Evolutionary conservation across 345 rosid species (phyloP).

Genomic region (Ricinus communis): DNA sequence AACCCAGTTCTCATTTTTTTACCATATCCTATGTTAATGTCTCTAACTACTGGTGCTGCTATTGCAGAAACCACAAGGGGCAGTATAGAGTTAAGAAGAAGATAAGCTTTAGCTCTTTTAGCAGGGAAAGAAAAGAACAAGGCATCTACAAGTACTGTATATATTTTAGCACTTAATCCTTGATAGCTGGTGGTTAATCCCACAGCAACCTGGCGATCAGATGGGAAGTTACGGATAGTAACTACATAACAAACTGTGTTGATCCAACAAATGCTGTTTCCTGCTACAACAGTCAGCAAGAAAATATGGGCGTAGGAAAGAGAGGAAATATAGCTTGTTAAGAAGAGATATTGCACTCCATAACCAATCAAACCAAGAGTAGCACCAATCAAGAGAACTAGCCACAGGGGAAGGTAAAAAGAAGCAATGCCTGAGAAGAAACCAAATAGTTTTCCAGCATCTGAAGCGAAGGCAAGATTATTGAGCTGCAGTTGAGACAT

Average conservation of each 20-base stretch:
- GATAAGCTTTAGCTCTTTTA: constrained; percentile 50
- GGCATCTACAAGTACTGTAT: constrained; percentile 57
- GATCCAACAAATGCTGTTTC: constrained; percentile 96
- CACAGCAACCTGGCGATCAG: constrained; percentile 56
- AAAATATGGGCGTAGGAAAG: constrained; percentile 57
- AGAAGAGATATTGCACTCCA: constrained; percentile 73
- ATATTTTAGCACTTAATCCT: constrained; percentile 76
- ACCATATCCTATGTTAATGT: not conserved
- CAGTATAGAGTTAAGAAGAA: constrained; percentile 57
- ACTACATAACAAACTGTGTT: constrained; percentile 77
- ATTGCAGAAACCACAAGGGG: constrained; percentile 46
- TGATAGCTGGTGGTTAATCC: constrained; percentile 78
- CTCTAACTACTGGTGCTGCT: constrained; percentile 47
- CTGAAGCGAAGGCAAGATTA: constrained; percentile 86
- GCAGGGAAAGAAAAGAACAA: constrained; percentile 29
- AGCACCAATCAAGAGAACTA: constrained; percentile 72
- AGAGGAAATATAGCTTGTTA: constrained; percentile 40
- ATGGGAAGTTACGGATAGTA: constrained; percentile 49
- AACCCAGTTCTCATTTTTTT: constrained; percentile 36
- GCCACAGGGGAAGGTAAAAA: constrained; percentile 62
- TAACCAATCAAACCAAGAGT: constrained; percentile 65
- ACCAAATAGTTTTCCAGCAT: constrained; percentile 86
- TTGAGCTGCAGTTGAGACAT: constrained; percentile 80
- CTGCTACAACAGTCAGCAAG: constrained; percentile 66
- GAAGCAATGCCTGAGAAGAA: constrained; percentile 86